Conservation (phyloP, 2,329 filamentous ascomycete genomes). For the Sordariomycetes sp. region DNA sequence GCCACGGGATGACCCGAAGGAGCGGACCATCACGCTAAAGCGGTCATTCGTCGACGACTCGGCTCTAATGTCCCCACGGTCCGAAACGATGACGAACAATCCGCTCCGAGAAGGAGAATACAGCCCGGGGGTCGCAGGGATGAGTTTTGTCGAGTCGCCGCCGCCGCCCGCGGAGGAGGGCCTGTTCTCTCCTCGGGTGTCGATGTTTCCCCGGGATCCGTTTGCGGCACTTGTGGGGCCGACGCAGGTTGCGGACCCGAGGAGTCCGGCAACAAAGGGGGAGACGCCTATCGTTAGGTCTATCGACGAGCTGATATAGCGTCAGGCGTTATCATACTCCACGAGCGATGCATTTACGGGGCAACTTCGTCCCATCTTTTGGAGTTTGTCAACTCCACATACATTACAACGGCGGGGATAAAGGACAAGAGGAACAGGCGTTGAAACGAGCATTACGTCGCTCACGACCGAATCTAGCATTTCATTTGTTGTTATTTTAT, state of each 20-base stretch:
- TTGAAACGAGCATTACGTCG: no score
- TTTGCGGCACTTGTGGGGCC: slow-evolving; percentile 41
- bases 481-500: no score
- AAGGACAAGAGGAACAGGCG: no score
- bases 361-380: no score
- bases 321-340: not conserved
- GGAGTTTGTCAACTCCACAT: no score
- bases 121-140: slow-evolving; percentile 26
- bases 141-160: slow-evolving; percentile 42
- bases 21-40: slow-evolving; percentile 1
- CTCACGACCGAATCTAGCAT: no score
- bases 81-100: slow-evolving; percentile 62
- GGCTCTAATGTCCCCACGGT: slow-evolving; percentile 59
- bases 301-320: slow-evolving; percentile 65
- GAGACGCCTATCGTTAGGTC: slow-evolving; percentile 67
- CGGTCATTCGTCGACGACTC: slow-evolving; percentile 31
- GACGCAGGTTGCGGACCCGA: slow-evolving; percentile 48
- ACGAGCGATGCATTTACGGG: not conserved
- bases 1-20: not conserved
- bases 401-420: no score
- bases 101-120: slow-evolving; percentile 37
- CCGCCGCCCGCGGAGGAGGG: slow-evolving; percentile 36
- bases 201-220: slow-evolving; percentile 42
- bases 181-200: slow-evolving; percentile 41
- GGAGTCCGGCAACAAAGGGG: slow-evolving; percentile 65